These are phyloP conservation scores for Phytopythium montanum DNA, from an alignment of 352 stramenopile species.

Conservation along the genomic window DNA sequence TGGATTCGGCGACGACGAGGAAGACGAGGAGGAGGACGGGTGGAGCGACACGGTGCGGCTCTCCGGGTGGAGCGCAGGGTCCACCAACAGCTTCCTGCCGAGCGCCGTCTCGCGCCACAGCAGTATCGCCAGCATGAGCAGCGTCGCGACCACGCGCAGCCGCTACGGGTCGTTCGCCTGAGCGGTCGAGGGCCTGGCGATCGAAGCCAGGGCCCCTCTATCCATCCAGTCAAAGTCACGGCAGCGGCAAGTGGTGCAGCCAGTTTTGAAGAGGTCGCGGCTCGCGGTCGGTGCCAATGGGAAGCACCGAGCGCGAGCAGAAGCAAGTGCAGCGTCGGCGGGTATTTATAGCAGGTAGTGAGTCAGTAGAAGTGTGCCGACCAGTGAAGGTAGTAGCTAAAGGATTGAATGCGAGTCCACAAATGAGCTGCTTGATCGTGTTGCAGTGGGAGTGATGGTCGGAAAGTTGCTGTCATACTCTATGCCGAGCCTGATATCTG, in stretches of 20 bases:
- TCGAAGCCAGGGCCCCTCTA: not conserved
- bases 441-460: not conserved
- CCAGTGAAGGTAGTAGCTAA: not conserved
- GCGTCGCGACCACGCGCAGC: conserved; percentile 10
- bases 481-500: no score
- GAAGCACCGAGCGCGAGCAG: not conserved
- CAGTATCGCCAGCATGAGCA: conserved; percentile 16
- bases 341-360: not conserved
- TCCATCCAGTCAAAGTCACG: not conserved
- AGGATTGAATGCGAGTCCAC: not conserved
- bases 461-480: not conserved
- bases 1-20: not conserved
- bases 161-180: conserved; percentile 6
- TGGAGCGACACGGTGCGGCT: conserved; percentile 21
- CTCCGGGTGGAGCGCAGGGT: conserved; percentile 20
- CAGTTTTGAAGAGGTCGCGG: not conserved
- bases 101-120: conserved; percentile 23
- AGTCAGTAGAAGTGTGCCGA: not conserved
- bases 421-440: not conserved
- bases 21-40: conserved; percentile 18
- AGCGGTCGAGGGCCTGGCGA: not conserved
- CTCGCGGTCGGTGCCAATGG: not conserved
- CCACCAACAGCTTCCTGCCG: conserved; percentile 20
- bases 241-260: not conserved
- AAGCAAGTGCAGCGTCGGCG: not conserved